Conservation (phyloP, 306 rosid genomes). For the Ziziphus jujuba region DNA sequence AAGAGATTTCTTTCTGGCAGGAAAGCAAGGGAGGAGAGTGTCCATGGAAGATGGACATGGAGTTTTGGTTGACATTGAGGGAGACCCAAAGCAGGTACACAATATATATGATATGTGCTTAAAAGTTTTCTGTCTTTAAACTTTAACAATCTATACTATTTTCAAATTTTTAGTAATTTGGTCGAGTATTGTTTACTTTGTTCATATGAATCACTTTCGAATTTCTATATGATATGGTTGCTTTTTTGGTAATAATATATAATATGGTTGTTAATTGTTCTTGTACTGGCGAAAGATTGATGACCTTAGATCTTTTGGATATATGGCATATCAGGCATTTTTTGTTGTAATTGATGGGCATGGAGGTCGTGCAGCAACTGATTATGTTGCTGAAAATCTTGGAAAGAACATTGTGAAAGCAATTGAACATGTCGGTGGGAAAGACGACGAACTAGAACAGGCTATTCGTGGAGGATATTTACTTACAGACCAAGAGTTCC, state of each 20-base stretch:
- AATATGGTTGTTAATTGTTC: background rate
- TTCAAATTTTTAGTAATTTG: background rate
- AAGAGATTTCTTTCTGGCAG: slow-evolving; percentile 34
- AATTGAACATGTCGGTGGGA: slow-evolving; percentile 7
- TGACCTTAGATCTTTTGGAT: background rate
- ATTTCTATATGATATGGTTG: background rate
- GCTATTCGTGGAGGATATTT: slow-evolving; percentile 37
- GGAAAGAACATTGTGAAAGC: slow-evolving; percentile 39
- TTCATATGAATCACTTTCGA: background rate
- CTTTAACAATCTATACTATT: background rate
- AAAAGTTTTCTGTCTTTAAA: background rate
- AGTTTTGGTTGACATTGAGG: slow-evolving; percentile 31
- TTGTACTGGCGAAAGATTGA: background rate
- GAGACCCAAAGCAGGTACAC: slow-evolving; percentile 41
- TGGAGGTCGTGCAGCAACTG: slow-evolving; percentile 45
- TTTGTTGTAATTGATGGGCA: slow-evolving; percentile 47
- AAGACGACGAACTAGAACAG: slow-evolving; percentile 22
- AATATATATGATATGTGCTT: background rate
- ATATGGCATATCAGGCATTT: slow-evolving; percentile 27
- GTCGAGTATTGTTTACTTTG: background rate
- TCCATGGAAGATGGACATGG: slow-evolving; percentile 40
- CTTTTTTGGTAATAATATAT: too few species aligned
- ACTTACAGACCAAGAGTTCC: slow-evolving; percentile 39
- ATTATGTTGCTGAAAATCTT: slow-evolving; percentile 38
- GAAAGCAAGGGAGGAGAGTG: slow-evolving; percentile 41